Evolutionary conservation across 768 basidiomycete species (phyloP), one percentile per base, ranked within the genome.

Genomic region (Phanerochaete sordida): DNA sequence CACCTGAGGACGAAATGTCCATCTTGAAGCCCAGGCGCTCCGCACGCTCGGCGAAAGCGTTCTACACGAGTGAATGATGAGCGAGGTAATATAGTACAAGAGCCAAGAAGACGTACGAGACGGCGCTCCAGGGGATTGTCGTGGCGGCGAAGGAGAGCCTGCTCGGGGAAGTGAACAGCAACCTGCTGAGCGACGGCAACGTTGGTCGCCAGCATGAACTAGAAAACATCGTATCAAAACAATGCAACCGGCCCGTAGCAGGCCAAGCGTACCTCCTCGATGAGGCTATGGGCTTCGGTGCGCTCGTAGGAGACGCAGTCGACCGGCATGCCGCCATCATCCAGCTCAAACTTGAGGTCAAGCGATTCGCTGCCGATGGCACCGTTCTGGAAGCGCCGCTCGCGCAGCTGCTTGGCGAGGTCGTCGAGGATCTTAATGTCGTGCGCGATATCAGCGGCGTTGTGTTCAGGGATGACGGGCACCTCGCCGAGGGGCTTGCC

Each of bases 191-290:
- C 95, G 43, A 95, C 90, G 13, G 92, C 79, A 33, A 88, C 86
- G 70, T 98, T 99, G 64, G 90, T 87, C 57, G 96, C 79, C 19
- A 98, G 77, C 96, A 98, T 98, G 77, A 93, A 95, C 93, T 95
- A 66, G 0, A 45, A 5, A 45, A 9, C 6, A 35, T 35, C n/a
- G n/a, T n/a, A n/a, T n/a, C n/a, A n/a, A n/a, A n/a, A n/a, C n/a
- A n/a, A n/a, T n/a, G n/a, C n/a, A n/a, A n/a, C n/a, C n/a, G 16
- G 31, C 19, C 21, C 33, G 28, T 51, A 8, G 3, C 21, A 3
- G 4, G 56, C 39, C 11, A 15, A 12, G 35, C 65, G 30, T 61
- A 95, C 94, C 84, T 99, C 97, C 75, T 97, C 92, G 44, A 98
- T 84, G 30, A 98, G 72, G 27, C 79, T 79, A 64, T 95, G 87